phyloP scores from a whole-genome alignment of 208 protist species.

The Crithidia brevicula region DNA sequence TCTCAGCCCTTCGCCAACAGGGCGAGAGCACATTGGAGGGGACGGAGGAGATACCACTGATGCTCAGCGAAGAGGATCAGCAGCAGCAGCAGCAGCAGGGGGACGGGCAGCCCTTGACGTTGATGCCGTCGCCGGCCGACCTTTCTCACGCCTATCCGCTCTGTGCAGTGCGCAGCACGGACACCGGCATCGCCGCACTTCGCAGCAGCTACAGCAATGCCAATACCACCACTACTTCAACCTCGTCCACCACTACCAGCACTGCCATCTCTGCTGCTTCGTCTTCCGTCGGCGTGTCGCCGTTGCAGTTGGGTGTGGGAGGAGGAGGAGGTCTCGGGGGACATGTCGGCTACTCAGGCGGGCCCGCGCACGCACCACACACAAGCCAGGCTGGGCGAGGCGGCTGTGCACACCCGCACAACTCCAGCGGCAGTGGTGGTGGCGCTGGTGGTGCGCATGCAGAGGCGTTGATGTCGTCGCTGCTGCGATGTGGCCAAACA shows the following conservation, averaged over 20 bases:
- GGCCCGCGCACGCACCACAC: too few relatives aligned
- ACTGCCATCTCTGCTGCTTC: not conserved
- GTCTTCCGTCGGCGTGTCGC: too few relatives aligned
- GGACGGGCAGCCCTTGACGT: too few relatives aligned
- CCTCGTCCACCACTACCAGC: not conserved
- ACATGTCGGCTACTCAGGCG: too few relatives aligned
- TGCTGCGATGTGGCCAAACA: conserved; percentile 38
- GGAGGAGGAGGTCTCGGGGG: too few relatives aligned
- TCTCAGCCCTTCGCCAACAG: conserved; percentile 10
- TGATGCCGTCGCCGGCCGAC: not conserved
- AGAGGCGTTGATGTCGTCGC: conserved; percentile 23
- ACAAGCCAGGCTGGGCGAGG: too few relatives aligned
- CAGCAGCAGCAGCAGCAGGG: not conserved
- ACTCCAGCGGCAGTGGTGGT: not conserved
- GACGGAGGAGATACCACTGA: too few relatives aligned
- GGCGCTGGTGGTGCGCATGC: not conserved
- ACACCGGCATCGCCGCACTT: conserved; percentile 23
- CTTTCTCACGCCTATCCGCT: conserved; percentile 16
- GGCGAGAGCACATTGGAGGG: not conserved
- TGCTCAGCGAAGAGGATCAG: not conserved
- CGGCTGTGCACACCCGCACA: not conserved
- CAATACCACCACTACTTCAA: too few relatives aligned
- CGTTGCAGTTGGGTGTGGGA: too few relatives aligned
- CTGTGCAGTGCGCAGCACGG: conserved; percentile 19
- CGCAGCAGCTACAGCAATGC: conserved; percentile 1